Evolutionary conservation across 164 flowering plant species (phyloP).

Genomic region (Vitis rupestris): DNA sequence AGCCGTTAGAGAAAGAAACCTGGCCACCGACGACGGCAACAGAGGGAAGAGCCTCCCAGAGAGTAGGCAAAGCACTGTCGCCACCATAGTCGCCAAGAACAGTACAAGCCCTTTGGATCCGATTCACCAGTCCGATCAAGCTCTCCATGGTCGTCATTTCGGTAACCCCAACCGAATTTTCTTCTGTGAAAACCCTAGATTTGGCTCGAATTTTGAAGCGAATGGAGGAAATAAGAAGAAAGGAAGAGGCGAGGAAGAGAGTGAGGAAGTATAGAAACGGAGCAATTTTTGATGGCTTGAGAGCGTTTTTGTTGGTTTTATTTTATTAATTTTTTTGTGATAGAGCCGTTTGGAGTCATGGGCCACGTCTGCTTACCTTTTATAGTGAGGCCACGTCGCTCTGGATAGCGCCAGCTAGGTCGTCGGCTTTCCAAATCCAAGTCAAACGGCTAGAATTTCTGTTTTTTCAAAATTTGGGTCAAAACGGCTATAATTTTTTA

Average conservation of each 20-base stretch:
- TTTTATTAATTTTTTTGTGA: no score
- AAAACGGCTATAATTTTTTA: no score
- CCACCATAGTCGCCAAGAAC: constrained; percentile 69
- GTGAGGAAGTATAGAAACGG: background rate
- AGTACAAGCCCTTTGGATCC: constrained; percentile 67
- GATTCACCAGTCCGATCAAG: constrained; percentile 61
- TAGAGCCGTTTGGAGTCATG: background rate
- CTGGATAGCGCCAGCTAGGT: no score
- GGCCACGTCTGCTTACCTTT: constrained; percentile 14
- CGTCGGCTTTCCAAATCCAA: no score
- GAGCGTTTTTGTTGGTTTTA: background rate
- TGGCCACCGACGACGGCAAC: constrained; percentile 80
- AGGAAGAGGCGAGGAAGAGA: background rate
- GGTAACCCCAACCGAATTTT: background rate
- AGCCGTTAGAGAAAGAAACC: constrained; percentile 25
- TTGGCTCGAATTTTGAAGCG: background rate
- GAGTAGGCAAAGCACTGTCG: constrained; percentile 51
- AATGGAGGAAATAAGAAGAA: background rate
- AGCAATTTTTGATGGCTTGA: constrained; percentile 2
- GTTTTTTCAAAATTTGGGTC: no score
- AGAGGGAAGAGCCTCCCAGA: constrained; percentile 78
- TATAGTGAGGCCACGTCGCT: background rate
- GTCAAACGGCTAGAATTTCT: no score
- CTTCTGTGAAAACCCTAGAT: no score
- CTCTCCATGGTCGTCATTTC: constrained; percentile 63